These are phyloP conservation scores for Acacia pycnantha DNA, from an alignment of 331 rosid species.

Conservation along the genomic window DNA sequence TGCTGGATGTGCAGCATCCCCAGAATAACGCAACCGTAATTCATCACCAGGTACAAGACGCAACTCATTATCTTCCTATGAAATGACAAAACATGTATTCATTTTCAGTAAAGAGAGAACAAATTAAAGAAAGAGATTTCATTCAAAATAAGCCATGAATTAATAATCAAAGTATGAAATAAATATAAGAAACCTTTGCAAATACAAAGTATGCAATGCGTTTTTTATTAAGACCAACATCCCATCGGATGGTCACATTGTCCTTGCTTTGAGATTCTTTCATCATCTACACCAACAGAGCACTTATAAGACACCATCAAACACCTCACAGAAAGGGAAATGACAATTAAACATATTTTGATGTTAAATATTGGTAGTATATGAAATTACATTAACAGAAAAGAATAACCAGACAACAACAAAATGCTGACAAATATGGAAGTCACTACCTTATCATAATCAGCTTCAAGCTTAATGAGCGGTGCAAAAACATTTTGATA, in stretches of 20 bases:
- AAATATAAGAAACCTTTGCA: slow-evolving; percentile 4
- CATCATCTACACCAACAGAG: slow-evolving; percentile 74
- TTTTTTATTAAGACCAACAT: slow-evolving; percentile 96
- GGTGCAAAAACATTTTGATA: slow-evolving; percentile 99
- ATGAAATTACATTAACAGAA: neutral
- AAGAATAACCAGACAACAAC: neutral
- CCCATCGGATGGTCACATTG: slow-evolving; percentile 93
- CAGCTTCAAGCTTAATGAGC: slow-evolving; percentile 99
- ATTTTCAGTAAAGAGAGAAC: neutral
- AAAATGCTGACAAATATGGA: neutral
- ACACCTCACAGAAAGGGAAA: slow-evolving; percentile 9
- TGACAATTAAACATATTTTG: neutral
- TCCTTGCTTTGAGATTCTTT: slow-evolving; percentile 99
- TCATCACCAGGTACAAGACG: slow-evolving; percentile 99
- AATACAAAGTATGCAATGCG: slow-evolving; percentile 95
- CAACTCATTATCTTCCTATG: slow-evolving; percentile 95
- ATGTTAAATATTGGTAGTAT: neutral
- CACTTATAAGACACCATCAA: slow-evolving; percentile 28
- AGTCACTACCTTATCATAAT: slow-evolving; percentile 82
- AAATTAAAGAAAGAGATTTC: slow-evolving; percentile 2
- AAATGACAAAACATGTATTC: slow-evolving; percentile 26
- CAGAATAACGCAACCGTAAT: slow-evolving; percentile 91
- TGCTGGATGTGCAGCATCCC: slow-evolving; percentile 99
- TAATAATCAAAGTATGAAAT: slow-evolving; percentile 8
- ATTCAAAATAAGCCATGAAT: neutral